Evolutionary conservation across 768 basidiomycete genomes (phyloP).

Genomic region (Nidularia sp.): DNA sequence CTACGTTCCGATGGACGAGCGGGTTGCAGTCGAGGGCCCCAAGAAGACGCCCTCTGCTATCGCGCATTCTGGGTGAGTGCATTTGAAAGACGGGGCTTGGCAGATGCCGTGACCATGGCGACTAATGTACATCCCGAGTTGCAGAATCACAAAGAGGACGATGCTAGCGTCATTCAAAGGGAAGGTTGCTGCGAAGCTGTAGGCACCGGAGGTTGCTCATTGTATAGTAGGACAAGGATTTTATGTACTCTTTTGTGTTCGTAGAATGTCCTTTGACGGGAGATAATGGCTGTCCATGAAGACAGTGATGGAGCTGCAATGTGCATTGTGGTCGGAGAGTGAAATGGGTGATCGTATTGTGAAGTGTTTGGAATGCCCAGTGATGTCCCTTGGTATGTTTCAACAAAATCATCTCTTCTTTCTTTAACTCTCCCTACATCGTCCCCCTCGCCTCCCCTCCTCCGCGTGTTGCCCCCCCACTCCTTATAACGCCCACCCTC

Average conservation of each 20-base stretch:
- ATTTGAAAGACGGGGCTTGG: constrained; percentile 4
- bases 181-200: constrained; percentile 41
- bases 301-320: not conserved
- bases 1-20: constrained; percentile 63
- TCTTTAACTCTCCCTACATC: constrained; percentile 15
- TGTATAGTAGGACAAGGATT: constrained; percentile 6
- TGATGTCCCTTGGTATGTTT: not conserved
- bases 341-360: constrained; percentile 5
- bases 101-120: constrained; percentile 31
- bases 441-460: constrained; percentile 20
- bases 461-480: constrained; percentile 19
- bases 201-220: constrained; percentile 8
- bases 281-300: too few relatives aligned
- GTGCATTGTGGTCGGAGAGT: not conserved
- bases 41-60: constrained; percentile 61
- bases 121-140: constrained; percentile 9
- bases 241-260: not conserved
- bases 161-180: constrained; percentile 60
- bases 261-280: too few relatives aligned
- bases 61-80: constrained; percentile 72
- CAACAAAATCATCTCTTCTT: constrained; percentile 1
- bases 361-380: constrained; percentile 11
- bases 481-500: constrained; percentile 21
- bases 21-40: constrained; percentile 49
- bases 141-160: constrained; percentile 65